phyloP scores from a whole-genome alignment of 75 land plant genomes.

The Sequoia sempervirens region DNA sequence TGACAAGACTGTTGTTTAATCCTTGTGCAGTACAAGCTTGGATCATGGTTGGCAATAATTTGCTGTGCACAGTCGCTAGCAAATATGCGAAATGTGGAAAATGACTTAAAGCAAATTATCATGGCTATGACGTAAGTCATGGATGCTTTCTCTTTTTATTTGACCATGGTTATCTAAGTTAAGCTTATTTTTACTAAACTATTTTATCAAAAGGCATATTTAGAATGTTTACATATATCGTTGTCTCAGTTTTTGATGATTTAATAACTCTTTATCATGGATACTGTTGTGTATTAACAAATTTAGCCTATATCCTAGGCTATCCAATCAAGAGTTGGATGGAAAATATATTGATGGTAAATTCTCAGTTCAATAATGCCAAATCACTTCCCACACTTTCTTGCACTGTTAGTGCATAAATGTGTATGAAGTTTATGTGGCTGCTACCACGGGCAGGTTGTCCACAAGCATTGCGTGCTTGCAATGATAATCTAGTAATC shows the following conservation, averaged over 20 bases:
- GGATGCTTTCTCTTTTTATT: conserved; percentile 3
- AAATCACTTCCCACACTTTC: neutral
- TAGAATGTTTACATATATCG: too few relatives aligned
- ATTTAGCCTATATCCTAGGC: neutral
- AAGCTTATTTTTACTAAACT: neutral
- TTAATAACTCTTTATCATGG: neutral
- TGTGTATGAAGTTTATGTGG: neutral
- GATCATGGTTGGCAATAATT: conserved; percentile 90
- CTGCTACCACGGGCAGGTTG: neutral
- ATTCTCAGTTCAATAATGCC: neutral
- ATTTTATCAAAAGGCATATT: neutral
- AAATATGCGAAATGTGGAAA: conserved; percentile 83
- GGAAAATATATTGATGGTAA: neutral
- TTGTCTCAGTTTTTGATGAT: neutral
- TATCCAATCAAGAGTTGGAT: conserved; percentile 4
- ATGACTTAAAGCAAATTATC: conserved; percentile 81
- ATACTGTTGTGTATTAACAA: neutral
- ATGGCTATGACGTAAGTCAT: conserved; percentile 89
- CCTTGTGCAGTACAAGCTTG: conserved; percentile 62
- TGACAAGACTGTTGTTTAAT: neutral
- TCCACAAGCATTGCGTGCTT: neutral
- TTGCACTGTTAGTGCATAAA: neutral
- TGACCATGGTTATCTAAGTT: neutral
- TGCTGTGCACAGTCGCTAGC: conserved; percentile 81
- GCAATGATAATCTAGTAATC: neutral